A percentile compares a stretch with the other conserved stretches of the same genome.
Conservation (phyloP, 2,329 filamentous ascomycete genomes). For the Sarocladium oryzae region DNA sequence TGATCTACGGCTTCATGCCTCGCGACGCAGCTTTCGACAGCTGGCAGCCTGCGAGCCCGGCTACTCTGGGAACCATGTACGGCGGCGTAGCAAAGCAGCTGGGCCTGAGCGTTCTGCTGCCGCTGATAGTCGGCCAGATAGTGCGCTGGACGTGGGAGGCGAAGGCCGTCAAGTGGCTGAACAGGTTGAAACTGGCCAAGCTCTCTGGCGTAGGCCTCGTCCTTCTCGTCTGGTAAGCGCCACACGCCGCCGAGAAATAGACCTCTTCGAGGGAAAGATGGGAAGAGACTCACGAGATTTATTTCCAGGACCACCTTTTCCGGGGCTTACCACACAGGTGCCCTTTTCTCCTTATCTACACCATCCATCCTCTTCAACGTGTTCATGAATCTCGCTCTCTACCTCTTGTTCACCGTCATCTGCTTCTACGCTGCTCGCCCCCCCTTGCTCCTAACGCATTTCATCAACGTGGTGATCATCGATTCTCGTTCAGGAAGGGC, state of each 20-base stretch:
- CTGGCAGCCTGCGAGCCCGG: conserved; percentile 46
- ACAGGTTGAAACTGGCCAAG: conserved; percentile 46
- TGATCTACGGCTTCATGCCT: conserved; percentile 56
- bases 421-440: conserved; percentile 48
- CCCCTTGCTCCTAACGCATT: conserved; percentile 24
- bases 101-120: conserved; percentile 59
- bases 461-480: conserved; percentile 27
- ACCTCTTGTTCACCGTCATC: conserved; percentile 54
- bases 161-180: conserved; percentile 45
- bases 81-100: conserved; percentile 61
- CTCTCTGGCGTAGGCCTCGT: conserved; percentile 41
- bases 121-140: conserved; percentile 55
- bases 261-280: too few relatives aligned
- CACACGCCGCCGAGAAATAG: too few relatives aligned
- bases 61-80: conserved; percentile 56
- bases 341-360: conserved; percentile 47
- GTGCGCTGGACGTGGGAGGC: conserved; percentile 45
- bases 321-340: conserved; percentile 52
- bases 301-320: conserved; percentile 59
- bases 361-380: conserved; percentile 53
- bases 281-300: too few relatives aligned
- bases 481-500: conserved; percentile 20
- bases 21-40: conserved; percentile 43
- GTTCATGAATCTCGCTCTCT: conserved; percentile 60
- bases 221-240: conserved; percentile 40